Evolutionary conservation across 2,329 filamentous ascomycete species (phyloP), one percentile per base, ranked within the genome.

Genomic region (Alternaria infectoria): DNA sequence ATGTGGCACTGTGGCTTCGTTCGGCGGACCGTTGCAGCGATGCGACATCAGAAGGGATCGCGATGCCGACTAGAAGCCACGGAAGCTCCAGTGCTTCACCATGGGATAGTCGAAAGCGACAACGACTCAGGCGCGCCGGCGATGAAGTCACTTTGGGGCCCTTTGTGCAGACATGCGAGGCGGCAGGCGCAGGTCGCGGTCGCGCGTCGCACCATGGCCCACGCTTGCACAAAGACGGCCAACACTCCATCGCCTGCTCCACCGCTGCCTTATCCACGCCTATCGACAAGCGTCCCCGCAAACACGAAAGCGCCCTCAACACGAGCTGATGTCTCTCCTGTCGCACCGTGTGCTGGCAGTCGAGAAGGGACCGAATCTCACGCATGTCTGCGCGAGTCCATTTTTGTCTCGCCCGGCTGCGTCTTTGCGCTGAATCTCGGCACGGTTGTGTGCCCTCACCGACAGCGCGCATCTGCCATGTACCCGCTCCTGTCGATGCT

Each of bases 401-500:
- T 44, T 40, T 54, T 25, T 40, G 57, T 40, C 45, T 55, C 50
- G 49, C 17, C 56, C 36, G n/a, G 40, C 47, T 47, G 54, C 44
- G 30, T 47, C 25, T 46, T 23, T 51, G 32, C 52, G 36, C 61
- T 56, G 23, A 52, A 36, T 28, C 21, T 56, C 26, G 56, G 64
- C 62, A 58, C 44, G 57, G 59, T 66, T 64, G 66, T 66, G 58
- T 59, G 49, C 55, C 32, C 40, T 46, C 44, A 60, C 62, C 62
- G 61, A 58, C 57, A 58, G 60, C 60, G 59, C 65, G 43, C 30
- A 68, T 72, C 61, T 54, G 50, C 66, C 69, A 75, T 72, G 70
- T 71, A 73, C 71, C 74, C 74, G 74, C 74, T 65, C 61, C 62
- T 66, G 61, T 70, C 45, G 25, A 44, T 62, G 63, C 59, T 52